Evolutionary conservation across 2,329 filamentous ascomycete species (phyloP), one percentile per base, ranked within the genome.

Genomic region (Pseudogymnoascus sp.): DNA sequence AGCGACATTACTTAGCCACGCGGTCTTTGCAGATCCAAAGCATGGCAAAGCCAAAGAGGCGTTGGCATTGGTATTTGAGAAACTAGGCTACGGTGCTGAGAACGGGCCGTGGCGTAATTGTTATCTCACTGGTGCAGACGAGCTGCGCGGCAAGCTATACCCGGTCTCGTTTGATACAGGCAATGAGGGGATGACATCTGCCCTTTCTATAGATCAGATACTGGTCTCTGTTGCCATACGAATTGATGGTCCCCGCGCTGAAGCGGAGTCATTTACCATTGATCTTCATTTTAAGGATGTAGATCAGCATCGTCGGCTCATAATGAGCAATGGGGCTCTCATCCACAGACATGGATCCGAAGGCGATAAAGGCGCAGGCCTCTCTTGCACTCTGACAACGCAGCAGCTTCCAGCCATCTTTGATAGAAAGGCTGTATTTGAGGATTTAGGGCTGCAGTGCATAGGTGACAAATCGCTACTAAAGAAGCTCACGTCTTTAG

Each of bases 51-150:
- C 67, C 0, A 66, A 62, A 59, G 45, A 15, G 3, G 57, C 67
- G 4, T 67, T 76, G 3, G 71, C 70, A 1, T 60, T 60, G 1
- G 68, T 71, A 0, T 75, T 70, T 59, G 66, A 70, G 48, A 61
- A 65, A 18, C 68, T 76, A 7, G 74, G 71, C 0, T 71, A 67
- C 58, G 71, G 71, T 2, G 60, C 70, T 2, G 73, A 75, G 63
- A 76, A 75, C 63, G 73, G 67, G 3, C 71, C 70, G 0, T 75
- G 73, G 74, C 65, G 74, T 3, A 75, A 75, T 59, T 73, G 74
- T 57, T 75, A 71, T 57, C 64, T 75, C 3, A 68, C 67, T 1
- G 68, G 65, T 0, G 68, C 72, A 5, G 58, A 61, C 21, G 70
- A 70, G 52, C 67, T 73, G 41, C 62, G 62, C 7, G 23, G 39